A percentile compares a stretch with the other conserved stretches of the same genome.
These are phyloP conservation scores for Camelina sativa DNA, from an alignment of 345 rosid species.

Conservation along the genomic window DNA sequence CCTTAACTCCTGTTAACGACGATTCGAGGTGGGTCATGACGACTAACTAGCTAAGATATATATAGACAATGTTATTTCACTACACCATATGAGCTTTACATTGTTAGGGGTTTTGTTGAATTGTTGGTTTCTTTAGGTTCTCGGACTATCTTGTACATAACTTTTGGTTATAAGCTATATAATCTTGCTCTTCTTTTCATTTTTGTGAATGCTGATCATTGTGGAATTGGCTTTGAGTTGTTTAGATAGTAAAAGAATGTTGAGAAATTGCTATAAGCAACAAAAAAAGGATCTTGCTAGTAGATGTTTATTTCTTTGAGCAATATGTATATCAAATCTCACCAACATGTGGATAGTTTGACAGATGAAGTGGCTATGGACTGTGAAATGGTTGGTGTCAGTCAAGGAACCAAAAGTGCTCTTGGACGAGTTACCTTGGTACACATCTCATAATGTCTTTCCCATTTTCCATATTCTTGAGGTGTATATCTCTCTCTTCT, in stretches of 20 bases:
- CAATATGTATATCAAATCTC: constrained; percentile 11
- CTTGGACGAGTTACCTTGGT: constrained; percentile 96
- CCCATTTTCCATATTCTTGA: constrained; percentile 12
- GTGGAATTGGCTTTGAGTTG: constrained; percentile 1
- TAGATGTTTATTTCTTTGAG: background rate
- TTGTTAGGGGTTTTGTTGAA: background rate
- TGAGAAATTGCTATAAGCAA: background rate
- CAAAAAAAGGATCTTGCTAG: background rate
- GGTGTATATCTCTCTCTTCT: constrained; percentile 1
- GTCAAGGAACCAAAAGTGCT: constrained; percentile 89
- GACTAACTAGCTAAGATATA: background rate
- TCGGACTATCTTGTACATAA: background rate
- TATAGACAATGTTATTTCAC: background rate
- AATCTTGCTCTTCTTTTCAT: background rate
- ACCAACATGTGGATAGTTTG: constrained; percentile 58
- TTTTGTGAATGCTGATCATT: background rate
- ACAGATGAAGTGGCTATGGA: constrained; percentile 92
- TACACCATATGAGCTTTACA: background rate
- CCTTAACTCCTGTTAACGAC: constrained; percentile 62
- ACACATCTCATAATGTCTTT: constrained; percentile 16
- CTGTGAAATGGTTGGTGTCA: constrained; percentile 98
- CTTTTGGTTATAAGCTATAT: background rate
- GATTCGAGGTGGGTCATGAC: constrained; percentile 70
- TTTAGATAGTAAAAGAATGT: background rate
- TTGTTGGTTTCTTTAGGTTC: constrained; percentile 4